phyloP scores from a whole-genome alignment of 306 rosid genomes.

The Lagenaria siceraria region DNA sequence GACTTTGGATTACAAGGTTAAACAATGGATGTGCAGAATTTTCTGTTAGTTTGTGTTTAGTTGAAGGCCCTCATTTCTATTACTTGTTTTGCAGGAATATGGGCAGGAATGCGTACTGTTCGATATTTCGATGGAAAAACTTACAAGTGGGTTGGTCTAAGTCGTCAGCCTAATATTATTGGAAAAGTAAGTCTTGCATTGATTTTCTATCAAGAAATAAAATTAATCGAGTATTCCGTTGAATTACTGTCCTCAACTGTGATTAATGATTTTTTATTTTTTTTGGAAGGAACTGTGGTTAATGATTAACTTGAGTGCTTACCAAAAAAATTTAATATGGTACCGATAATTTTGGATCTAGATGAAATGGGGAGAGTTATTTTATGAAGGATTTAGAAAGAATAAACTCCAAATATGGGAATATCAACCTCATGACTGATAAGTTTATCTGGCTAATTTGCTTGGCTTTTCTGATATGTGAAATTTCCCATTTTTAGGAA shows the following conservation, averaged over 20 bases:
- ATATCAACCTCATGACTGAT: not conserved
- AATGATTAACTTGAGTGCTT: not conserved
- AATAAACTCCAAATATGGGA: not conserved
- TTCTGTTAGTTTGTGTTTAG: not conserved
- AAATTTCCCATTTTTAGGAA: not conserved
- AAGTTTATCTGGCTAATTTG: not conserved
- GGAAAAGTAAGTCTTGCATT: constrained; percentile 57
- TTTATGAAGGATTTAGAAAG: not conserved
- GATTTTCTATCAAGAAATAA: not conserved
- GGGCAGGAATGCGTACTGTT: constrained; percentile 99
- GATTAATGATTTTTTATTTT: too few relatives aligned
- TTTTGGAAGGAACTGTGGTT: too few relatives aligned
- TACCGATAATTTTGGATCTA: not conserved
- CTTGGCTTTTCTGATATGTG: not conserved
- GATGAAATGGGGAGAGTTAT: not conserved
- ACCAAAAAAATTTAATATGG: not conserved
- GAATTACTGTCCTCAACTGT: not conserved
- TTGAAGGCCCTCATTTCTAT: not conserved
- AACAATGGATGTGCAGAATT: not conserved
- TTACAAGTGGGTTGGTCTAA: constrained; percentile 97
- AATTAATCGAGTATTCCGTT: not conserved
- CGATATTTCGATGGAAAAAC: constrained; percentile 95
- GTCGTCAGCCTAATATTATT: constrained; percentile 86
- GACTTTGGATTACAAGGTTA: not conserved
- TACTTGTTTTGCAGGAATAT: constrained; percentile 52